A percentile compares a stretch with the other conserved stretches of the same genome.
phyloP scores from a whole-genome alignment of 345 rosid species.

The Psidium guajava region DNA sequence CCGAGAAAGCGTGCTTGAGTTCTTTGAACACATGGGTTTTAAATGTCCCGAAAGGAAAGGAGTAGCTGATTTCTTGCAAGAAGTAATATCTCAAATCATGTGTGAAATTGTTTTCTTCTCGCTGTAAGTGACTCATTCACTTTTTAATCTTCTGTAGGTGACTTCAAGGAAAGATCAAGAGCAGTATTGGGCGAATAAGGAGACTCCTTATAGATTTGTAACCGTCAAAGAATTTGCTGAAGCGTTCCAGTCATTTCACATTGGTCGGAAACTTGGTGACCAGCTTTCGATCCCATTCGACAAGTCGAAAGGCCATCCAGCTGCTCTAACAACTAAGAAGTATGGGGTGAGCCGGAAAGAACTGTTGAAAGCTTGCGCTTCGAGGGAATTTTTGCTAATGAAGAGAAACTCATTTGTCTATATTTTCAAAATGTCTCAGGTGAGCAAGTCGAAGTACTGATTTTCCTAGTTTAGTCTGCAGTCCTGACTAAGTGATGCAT shows the following conservation, averaged over 20 bases:
- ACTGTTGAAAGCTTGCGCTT: constrained; percentile 57
- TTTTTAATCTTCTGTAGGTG: constrained; percentile 11
- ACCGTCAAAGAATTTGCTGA: constrained; percentile 48
- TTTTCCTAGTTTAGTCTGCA: neutral
- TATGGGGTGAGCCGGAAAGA: constrained; percentile 57
- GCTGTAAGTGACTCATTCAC: neutral
- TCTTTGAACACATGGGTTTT: constrained; percentile 58
- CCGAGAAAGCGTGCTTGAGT: constrained; percentile 46
- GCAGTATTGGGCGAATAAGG: constrained; percentile 61
- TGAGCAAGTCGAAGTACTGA: neutral
- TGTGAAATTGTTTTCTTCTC: neutral
- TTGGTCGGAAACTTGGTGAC: constrained; percentile 53
- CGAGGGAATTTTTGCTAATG: constrained; percentile 74
- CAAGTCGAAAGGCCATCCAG: constrained; percentile 60
- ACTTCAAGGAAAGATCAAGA: constrained; percentile 79
- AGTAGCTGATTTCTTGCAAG: constrained; percentile 82
- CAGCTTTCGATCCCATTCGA: constrained; percentile 62
- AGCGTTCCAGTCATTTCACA: constrained; percentile 54
- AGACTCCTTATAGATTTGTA: constrained; percentile 48
- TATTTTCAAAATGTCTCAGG: constrained; percentile 44
- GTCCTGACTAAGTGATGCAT: neutral
- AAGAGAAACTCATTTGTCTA: constrained; percentile 84
- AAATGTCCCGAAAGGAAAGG: constrained; percentile 75
- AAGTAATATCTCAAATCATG: constrained; percentile 20
- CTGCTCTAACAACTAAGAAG: constrained; percentile 55